Base-by-base conservation (phyloP, 306 rosid genomes). In the Astragalus membranaceus region DNA sequence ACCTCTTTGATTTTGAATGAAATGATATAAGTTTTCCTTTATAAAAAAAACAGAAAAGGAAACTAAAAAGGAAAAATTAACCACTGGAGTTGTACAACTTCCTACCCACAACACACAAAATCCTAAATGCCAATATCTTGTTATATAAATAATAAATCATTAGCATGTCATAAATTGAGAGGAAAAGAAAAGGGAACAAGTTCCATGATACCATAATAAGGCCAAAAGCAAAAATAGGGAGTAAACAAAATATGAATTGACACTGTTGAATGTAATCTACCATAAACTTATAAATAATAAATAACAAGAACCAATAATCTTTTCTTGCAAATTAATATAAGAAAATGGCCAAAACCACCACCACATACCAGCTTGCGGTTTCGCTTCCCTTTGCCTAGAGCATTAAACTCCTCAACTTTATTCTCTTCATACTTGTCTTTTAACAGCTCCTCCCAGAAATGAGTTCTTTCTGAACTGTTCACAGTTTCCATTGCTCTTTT, bases 381-480 rank as follows among this genome's bases (percentile, higher is more conserved):
- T 76, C 99, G 84, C 85, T 91, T 94, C 74, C 99, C 97, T 78
- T 94, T 94, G 46, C 99, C 99, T 82, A 94, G 78, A 66, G 99
- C 69, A 67, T 78, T 94, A 61, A 84, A 87, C 81, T 94, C 99
- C 82, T 91, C 99, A 74, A 85, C 78, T 81, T 94, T 91, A 73
- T 91, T 96, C 79, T 78, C 99, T 83, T 91, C 89, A 73, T 83
- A 94, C 79, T 36, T 87, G 80, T 94, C 99, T 81, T 54, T 83
- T 63, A 94, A 75, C 88, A 94, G 82, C 72, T 94, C 99, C 80
- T 94, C 99, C 99, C 99, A 94, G 86, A 75, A 94, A 85, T 32
- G 86, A 51, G 89, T 57, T 75, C 85, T 88, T 53, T 94, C 98
- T 14, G 83, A 33, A 75, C 37, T 83, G 85, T 57, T 85, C n/a